Percentiles rank a stretch among this genome's conserved stretches.
These are phyloP conservation scores for Pseudocercospora macadamiae DNA, from an alignment of 2,329 filamentous ascomycete species.

Conservation along the genomic window DNA sequence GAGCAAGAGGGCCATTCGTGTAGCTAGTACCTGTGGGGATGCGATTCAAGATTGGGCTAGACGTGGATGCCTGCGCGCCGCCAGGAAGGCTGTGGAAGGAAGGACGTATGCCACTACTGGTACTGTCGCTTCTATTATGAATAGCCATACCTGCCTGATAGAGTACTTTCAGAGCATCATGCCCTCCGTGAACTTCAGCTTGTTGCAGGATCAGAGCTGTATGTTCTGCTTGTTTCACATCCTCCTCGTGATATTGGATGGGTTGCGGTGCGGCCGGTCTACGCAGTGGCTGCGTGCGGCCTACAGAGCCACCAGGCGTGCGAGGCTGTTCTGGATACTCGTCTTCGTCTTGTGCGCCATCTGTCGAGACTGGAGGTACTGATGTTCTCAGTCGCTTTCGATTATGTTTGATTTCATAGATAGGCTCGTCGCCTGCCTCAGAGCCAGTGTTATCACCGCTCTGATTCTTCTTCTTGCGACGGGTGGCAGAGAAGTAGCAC, in stretches of 20 bases:
- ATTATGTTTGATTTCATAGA: slow-evolving; percentile 73
- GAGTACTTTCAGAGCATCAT: slow-evolving; percentile 87
- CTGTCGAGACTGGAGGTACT: slow-evolving; percentile 40
- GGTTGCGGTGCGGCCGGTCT: slow-evolving; percentile 54
- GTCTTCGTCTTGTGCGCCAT: slow-evolving; percentile 40
- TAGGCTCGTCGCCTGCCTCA: slow-evolving; percentile 50
- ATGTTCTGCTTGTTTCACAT: slow-evolving; percentile 62
- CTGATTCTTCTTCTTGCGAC: slow-evolving; percentile 82
- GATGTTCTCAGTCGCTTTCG: slow-evolving; percentile 62
- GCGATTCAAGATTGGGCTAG: slow-evolving; percentile 29
- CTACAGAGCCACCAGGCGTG: slow-evolving; percentile 67
- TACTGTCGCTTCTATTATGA: slow-evolving; percentile 51
- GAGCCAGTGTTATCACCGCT: slow-evolving; percentile 42
- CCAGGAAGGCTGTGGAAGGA: slow-evolving; percentile 31
- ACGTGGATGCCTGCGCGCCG: slow-evolving; percentile 24
- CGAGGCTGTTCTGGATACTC: slow-evolving; percentile 64
- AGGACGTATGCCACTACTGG: slow-evolving; percentile 34
- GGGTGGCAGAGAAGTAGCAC: slow-evolving; percentile 93
- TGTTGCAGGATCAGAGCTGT: slow-evolving; percentile 63
- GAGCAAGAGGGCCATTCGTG: slow-evolving; percentile 25
- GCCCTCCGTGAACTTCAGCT: slow-evolving; percentile 80
- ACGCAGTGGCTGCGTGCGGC: slow-evolving; percentile 66
- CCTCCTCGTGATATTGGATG: slow-evolving; percentile 51
- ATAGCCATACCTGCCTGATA: slow-evolving; percentile 71
- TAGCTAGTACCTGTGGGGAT: slow-evolving; percentile 17